Evolutionary conservation across 305 asterid genomes (phyloP).

Genomic region (Solanum hybrid): DNA sequence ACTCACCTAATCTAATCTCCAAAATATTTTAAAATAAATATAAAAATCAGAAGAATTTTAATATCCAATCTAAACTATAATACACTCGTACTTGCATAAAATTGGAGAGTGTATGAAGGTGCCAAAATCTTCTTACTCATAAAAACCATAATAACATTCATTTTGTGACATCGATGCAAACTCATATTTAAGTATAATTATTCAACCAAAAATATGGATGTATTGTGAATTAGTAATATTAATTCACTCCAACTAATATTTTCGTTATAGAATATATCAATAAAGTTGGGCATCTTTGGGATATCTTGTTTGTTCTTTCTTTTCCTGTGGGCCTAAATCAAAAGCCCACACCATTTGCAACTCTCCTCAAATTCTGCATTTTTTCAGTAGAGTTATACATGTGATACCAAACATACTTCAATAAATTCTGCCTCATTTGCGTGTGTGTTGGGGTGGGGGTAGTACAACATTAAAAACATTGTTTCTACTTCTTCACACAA

Average conservation of each 20-base stretch:
- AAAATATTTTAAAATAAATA: background rate
- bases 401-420: background rate
- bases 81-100: background rate
- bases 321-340: background rate
- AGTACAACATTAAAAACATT: background rate
- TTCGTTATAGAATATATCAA: background rate
- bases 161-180: background rate
- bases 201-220: background rate
- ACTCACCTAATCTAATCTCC: background rate
- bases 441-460: background rate
- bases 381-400: background rate
- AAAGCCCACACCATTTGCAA: background rate
- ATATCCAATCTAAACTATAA: background rate
- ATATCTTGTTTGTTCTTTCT: background rate
- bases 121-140: background rate
- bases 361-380: background rate
- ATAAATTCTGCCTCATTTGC: background rate
- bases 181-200: background rate
- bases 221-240: background rate
- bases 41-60: background rate
- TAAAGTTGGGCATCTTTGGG: background rate
- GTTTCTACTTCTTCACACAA: background rate
- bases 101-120: background rate
- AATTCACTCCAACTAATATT: background rate
- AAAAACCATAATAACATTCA: background rate